phyloP scores from a whole-genome alignment of 2,329 filamentous ascomycete genomes.

The Paraphoma sp. region DNA sequence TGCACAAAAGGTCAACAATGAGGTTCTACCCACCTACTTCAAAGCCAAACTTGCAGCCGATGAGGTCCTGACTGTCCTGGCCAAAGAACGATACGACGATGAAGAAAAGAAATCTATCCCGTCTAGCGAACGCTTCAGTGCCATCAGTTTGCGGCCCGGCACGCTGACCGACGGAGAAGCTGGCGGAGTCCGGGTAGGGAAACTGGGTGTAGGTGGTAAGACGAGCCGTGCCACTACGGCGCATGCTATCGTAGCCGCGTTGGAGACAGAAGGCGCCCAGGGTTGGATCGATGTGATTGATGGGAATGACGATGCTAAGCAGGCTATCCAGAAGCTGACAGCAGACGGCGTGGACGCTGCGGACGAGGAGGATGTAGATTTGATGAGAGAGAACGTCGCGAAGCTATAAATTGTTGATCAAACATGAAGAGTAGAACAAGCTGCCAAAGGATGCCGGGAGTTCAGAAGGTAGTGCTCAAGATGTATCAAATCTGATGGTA shows the following conservation, averaged over 20 bases:
- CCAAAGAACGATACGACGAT: constrained; percentile 35
- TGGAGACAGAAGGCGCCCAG: constrained; percentile 56
- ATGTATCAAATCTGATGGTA: not conserved
- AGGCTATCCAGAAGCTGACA: constrained; percentile 55
- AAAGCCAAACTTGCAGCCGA: constrained; percentile 64
- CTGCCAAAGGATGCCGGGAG: no score
- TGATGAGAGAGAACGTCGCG: constrained; percentile 43
- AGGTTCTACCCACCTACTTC: constrained; percentile 59
- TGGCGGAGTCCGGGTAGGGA: constrained; percentile 57
- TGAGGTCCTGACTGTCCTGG: constrained; percentile 59
- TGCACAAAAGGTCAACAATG: constrained; percentile 56
- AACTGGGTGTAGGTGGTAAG: constrained; percentile 49
- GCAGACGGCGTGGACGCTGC: constrained; percentile 55
- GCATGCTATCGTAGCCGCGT: constrained; percentile 55
- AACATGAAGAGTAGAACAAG: no score
- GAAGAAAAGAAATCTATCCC: constrained; percentile 35
- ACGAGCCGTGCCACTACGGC: constrained; percentile 61
- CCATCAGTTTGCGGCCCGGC: constrained; percentile 61
- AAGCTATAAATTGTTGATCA: constrained; percentile 11
- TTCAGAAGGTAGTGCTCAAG: no score
- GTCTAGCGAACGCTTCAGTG: constrained; percentile 50
- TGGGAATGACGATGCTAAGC: constrained; percentile 55
- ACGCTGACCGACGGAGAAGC: constrained; percentile 56
- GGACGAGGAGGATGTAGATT: constrained; percentile 59
- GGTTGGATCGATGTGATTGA: constrained; percentile 63